Evolutionary conservation across 768 basidiomycete genomes (phyloP).

Genomic region (Neoboletus subvelutipes): DNA sequence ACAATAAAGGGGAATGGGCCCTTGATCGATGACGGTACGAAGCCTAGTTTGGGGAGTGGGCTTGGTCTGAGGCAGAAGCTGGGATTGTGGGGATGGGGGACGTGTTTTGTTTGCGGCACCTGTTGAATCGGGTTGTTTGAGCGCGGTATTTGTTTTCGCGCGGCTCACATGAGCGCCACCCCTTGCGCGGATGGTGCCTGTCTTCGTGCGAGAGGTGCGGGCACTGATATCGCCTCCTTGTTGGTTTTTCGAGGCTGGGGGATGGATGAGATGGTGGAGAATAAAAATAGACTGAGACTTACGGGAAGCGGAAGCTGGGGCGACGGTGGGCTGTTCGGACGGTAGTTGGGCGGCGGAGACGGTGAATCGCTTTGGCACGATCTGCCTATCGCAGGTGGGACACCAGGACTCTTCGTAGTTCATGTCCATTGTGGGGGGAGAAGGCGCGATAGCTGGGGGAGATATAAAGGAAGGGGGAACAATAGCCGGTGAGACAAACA

Average conservation of each 20-base stretch:
- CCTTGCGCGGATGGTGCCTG: conserved; percentile 36
- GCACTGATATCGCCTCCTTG: conserved; percentile 20
- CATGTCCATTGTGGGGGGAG: conserved; percentile 30
- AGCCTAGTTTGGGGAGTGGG: conserved; percentile 43
- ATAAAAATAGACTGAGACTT: conserved; percentile 14
- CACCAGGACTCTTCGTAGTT: conserved; percentile 75
- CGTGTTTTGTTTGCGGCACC: conserved; percentile 18
- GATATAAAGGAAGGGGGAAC: conserved; percentile 13
- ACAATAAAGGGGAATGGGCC: conserved; percentile 81
- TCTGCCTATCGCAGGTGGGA: conserved; percentile 74
- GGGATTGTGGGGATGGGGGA: conserved; percentile 20
- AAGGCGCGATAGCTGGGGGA: conserved; percentile 7
- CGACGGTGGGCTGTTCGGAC: conserved; percentile 17
- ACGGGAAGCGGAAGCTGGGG: conserved; percentile 42
- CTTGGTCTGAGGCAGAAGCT: conserved; percentile 20
- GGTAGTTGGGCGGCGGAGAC: conserved; percentile 41
- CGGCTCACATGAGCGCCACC: conserved; percentile 59
- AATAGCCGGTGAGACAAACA: conserved; percentile 23
- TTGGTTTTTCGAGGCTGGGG: conserved; percentile 29
- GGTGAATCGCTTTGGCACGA: conserved; percentile 71
- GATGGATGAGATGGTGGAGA: conserved; percentile 4
- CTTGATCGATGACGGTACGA: conserved; percentile 75
- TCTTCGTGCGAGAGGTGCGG: conserved; percentile 36
- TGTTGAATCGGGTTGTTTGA: conserved; percentile 40
- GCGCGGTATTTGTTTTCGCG: conserved; percentile 55